phyloP scores from a whole-genome alignment of 1,284 basidiomycete genomes.

The Naganishia albida region DNA sequence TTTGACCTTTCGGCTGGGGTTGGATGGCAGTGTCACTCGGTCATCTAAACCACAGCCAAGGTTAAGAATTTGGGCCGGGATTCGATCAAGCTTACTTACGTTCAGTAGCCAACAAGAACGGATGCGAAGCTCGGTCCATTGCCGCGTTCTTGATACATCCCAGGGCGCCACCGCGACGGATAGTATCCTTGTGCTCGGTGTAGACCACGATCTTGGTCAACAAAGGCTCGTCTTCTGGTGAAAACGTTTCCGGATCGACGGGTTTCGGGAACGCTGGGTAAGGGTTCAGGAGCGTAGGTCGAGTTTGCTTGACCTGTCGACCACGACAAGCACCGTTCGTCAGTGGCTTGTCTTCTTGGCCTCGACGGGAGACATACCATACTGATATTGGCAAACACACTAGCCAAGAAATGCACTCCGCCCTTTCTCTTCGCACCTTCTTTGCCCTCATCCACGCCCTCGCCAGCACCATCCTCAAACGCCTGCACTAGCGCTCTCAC shows the following conservation, averaged over 20 bases:
- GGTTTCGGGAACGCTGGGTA: constrained; percentile 51
- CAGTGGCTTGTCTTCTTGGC: background rate
- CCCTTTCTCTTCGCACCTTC: constrained; percentile 61
- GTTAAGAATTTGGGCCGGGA: background rate
- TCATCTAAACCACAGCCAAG: constrained; percentile 39
- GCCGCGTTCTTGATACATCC: constrained; percentile 71
- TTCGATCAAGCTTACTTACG: constrained; percentile 35
- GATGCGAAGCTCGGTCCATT: constrained; percentile 50
- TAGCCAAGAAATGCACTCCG: constrained; percentile 81
- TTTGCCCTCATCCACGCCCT: constrained; percentile 57
- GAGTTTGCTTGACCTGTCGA: constrained; percentile 46
- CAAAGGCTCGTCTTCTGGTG: constrained; percentile 65
- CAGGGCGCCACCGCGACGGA: constrained; percentile 80
- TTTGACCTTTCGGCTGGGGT: constrained; percentile 59
- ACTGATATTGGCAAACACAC: constrained; percentile 86
- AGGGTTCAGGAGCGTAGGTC: constrained; percentile 46
- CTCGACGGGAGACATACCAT: constrained; percentile 60
- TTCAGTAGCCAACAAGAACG: constrained; percentile 51
- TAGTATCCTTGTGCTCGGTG: constrained; percentile 81
- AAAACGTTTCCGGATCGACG: constrained; percentile 37
- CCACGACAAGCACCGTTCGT: background rate
- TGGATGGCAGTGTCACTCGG: constrained; percentile 49
- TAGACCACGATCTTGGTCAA: constrained; percentile 78
- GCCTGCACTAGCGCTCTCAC: constrained; percentile 80
- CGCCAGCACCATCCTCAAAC: constrained; percentile 72